Conservation (phyloP, 352 stramenopile species). For the Aphanomyces astaci region DNA sequence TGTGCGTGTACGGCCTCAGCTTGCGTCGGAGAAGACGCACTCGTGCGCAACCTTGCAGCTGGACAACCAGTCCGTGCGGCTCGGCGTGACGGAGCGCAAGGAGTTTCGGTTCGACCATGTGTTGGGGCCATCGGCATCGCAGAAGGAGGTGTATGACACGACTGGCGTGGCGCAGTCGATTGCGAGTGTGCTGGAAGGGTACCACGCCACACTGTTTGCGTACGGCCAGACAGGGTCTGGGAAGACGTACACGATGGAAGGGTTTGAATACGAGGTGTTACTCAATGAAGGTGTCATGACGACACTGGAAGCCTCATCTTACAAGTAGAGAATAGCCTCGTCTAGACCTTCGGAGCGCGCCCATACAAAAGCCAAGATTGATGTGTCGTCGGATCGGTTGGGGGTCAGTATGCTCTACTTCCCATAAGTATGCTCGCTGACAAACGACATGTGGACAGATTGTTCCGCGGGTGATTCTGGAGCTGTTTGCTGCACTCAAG, state of each 20-base stretch:
- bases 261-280: conserved; percentile 52
- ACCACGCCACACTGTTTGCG: conserved; percentile 44
- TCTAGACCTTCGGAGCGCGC: not conserved
- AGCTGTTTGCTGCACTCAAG: conserved; percentile 34
- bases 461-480: conserved; percentile 42
- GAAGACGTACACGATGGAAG: conserved; percentile 57
- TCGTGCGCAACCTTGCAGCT: conserved; percentile 29
- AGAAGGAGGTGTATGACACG: conserved; percentile 21
- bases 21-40: conserved; percentile 36
- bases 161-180: conserved; percentile 21
- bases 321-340: not conserved
- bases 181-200: conserved; percentile 21
- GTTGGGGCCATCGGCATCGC: conserved; percentile 30
- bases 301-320: too few species aligned
- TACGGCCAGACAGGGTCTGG: conserved; percentile 51
- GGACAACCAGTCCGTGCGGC: conserved; percentile 17
- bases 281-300: too few species aligned
- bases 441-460: conserved; percentile 27
- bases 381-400: conserved; percentile 25
- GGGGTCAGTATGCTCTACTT: too few species aligned
- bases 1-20: conserved; percentile 38
- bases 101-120: conserved; percentile 52
- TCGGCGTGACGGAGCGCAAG: conserved; percentile 26
- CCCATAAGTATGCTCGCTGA: not conserved
- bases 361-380: conserved; percentile 13